Evolutionary conservation across 768 basidiomycete species (phyloP), one percentile per base, ranked within the genome.

Genomic region (Trametes elegans): DNA sequence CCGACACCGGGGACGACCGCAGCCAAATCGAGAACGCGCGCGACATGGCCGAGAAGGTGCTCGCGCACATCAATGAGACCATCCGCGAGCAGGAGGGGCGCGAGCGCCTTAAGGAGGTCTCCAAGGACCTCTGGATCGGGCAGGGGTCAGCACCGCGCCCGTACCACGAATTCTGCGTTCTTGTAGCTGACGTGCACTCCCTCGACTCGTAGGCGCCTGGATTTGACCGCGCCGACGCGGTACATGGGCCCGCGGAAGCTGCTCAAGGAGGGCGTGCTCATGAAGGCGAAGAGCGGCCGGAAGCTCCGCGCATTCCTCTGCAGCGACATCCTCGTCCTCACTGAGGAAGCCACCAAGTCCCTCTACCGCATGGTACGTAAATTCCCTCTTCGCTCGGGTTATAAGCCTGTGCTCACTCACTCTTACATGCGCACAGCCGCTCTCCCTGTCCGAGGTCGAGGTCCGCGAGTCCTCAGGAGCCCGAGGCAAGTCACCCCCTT

Each of bases 221-320:
- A 98, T 67, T 73, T 98, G n/a, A 94, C 92, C 0, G 90, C 88
- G 0, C 88, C 91, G 0, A 98, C 96, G 5, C 82, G 90, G 0
- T 78, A 85, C 55, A 84, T 95, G 75, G 96, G 94, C 0, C 72
- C 79, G n/a, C 78, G 96, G 16, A 79, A 76, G 62, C 76, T 99
- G 9, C 55, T 97, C 28, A 90, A 84, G 58, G 89, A 98, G 65
- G 93, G 94, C 0, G 56, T 76, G 2, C 67, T 97, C 10, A 72
- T 76, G 61, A 98, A 98, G 68, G 79, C 88, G 1, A 94, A 90
- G 73, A 93, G 92, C 56, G 86, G 90, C 3, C 76, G 88, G 46
- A 90, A 83, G 66, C 70, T 98, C 40, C 78, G 84, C 35, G 82
- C 78, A 6, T 85, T 93, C 70, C 70, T 98, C 58, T 98, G 94